A percentile compares a stretch with the other conserved stretches of the same genome.
Evolutionary conservation across 352 stramenopile genomes (phyloP).

Genomic region (Pythium angustatum): DNA sequence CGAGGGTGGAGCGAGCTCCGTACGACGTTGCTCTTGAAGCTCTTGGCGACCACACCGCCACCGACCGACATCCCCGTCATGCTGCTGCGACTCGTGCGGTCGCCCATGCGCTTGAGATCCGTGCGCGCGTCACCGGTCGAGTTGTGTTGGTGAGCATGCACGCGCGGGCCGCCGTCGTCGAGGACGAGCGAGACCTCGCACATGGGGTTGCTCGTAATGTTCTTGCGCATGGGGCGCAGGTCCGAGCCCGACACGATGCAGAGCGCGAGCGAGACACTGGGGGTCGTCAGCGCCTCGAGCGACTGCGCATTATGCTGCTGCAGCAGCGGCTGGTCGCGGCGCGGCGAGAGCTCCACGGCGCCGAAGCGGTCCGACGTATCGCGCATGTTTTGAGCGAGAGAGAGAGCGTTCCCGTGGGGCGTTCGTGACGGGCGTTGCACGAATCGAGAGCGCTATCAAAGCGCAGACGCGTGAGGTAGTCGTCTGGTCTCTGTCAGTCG

Average conservation of each 20-base stretch:
- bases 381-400: conserved; percentile 4
- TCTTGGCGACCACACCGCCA: conserved; percentile 40
- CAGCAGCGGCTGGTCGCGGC: conserved; percentile 58
- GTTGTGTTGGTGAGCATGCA: conserved; percentile 14
- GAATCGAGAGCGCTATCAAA: neutral
- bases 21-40: conserved; percentile 57
- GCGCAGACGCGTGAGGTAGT: too few relatives aligned
- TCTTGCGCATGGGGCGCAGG: conserved; percentile 69
- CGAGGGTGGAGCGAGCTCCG: conserved; percentile 79
- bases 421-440: neutral
- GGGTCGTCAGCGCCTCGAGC: conserved; percentile 60
- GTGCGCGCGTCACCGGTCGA: conserved; percentile 17
- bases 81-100: conserved; percentile 12
- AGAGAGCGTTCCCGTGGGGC: neutral
- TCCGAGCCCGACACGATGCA: conserved; percentile 56
- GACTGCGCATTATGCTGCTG: conserved; percentile 34
- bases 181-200: conserved; percentile 73
- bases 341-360: conserved; percentile 57
- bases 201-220: conserved; percentile 67
- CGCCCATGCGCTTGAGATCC: conserved; percentile 21
- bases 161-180: conserved; percentile 42
- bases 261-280: conserved; percentile 57
- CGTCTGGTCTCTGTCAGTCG: too few relatives aligned
- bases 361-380: conserved; percentile 38
- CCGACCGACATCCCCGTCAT: neutral